These are phyloP conservation scores for Styphnolobium japonicum DNA, from an alignment of 306 rosid genomes.

Conservation along the genomic window DNA sequence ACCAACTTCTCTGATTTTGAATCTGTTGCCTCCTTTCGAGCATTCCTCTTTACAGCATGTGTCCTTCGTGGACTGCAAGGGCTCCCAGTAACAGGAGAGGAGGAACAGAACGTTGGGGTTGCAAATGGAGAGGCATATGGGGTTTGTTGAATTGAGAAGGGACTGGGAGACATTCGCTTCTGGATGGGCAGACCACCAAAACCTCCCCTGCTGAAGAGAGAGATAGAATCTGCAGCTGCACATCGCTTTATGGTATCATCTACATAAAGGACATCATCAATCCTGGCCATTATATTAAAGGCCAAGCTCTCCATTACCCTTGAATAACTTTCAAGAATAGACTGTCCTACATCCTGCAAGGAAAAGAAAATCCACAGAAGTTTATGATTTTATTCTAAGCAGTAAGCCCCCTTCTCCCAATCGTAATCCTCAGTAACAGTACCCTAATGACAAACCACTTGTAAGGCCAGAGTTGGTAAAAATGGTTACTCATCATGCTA, in stretches of 20 bases:
- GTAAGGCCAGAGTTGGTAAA: not conserved
- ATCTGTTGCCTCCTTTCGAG: constrained; percentile 31
- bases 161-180: constrained; percentile 86
- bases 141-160: constrained; percentile 82
- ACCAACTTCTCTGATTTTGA: constrained; percentile 44
- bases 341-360: constrained; percentile 93
- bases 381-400: not conserved
- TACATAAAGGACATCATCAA: constrained; percentile 81
- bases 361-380: constrained; percentile 4
- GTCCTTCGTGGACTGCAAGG: constrained; percentile 78
- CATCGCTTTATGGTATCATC: constrained; percentile 79
- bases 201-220: constrained; percentile 70
- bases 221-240: constrained; percentile 61
- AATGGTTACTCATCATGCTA: not conserved
- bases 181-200: constrained; percentile 79
- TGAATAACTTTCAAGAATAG: constrained; percentile 96
- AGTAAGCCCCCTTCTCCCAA: not conserved
- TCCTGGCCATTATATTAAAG: constrained; percentile 90
- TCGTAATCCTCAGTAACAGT: not conserved
- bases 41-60: constrained; percentile 41
- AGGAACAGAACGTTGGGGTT: constrained; percentile 78
- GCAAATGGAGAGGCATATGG: constrained; percentile 85
- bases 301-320: constrained; percentile 98
- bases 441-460: not conserved
- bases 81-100: constrained; percentile 68